Evolutionary conservation across 148 eudicot genomes (phyloP).

Genomic region (Silene uniflora): DNA sequence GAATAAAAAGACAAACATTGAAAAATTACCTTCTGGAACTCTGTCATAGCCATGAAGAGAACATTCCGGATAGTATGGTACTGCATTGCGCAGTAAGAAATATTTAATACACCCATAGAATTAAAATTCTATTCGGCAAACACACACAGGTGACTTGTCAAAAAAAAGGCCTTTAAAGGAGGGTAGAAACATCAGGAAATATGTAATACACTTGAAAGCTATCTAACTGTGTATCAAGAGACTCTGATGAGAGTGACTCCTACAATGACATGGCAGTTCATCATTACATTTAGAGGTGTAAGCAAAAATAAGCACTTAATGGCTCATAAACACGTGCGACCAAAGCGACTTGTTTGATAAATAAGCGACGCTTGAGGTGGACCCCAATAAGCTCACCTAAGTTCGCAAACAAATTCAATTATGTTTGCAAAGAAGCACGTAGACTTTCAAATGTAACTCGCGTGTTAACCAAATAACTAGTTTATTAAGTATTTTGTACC

Average conservation of each 20-base stretch:
- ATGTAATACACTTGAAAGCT: background rate
- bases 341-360: background rate
- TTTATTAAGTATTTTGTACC: no score
- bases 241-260: background rate
- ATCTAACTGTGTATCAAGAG: background rate
- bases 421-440: no score
- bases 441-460: no score
- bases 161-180: background rate
- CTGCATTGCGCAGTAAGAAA: slow-evolving; percentile 33
- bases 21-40: slow-evolving; percentile 59
- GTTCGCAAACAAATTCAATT: no score
- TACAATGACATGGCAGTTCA: background rate
- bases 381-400: no score
- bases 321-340: background rate
- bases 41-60: slow-evolving; percentile 75
- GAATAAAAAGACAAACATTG: background rate
- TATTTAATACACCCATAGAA: background rate
- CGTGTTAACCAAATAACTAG: no score
- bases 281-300: background rate
- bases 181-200: background rate
- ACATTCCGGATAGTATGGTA: slow-evolving; percentile 73
- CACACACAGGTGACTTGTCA: background rate
- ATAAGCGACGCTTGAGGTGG: background rate
- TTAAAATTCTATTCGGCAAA: background rate
- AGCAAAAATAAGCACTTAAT: background rate